Evolutionary conservation across 805 yeast species (phyloP), one percentile per base, ranked within the genome.

Genomic region (Metschnikowia lunata): DNA sequence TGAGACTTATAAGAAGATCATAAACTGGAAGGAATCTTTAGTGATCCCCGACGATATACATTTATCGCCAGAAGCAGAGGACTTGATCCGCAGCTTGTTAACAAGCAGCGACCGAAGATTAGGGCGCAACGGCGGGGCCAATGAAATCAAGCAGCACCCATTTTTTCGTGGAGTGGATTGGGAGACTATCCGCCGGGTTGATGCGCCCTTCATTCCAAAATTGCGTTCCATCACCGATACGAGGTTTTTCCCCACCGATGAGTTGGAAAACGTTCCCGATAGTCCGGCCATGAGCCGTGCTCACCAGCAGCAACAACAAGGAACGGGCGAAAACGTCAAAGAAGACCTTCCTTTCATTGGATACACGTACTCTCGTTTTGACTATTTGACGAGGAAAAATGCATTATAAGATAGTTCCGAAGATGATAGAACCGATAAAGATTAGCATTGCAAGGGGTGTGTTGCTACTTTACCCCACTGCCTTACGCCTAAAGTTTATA

Each of bases 301-400:
- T 28, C 83, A 83, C 55, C 76, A 77, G 56, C 84, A 78, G 60
- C 74, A 82, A 52, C 85, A 80, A 47, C 73, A 68, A 45, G 72
- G 71, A 56, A 71, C 74, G 32, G 52, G 52, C 26, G 67, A 67
- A 46, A 81, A 75, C 55, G 72, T 78, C 43, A 82, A 87, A 61
- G 96, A 88, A 63, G 97, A 93, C 55, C 71, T 93, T 62, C 99
- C 99, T 35, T 93, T 93, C 61, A 93, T 93, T 60, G 99, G 99
- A 2, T 93, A 93, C 70, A 93, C 99, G 0, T 93, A 87, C 63
- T 87, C 96, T 34, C 77, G 98, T 59, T 93, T 93, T 62, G 98
- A 90, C 64, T 89, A 90, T 61, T 73, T 90, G 49, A 90, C 97
- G 4, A 71, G 87, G 54, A 83, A 84, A 60, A 84, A 84, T 55